Base-by-base conservation (phyloP, 1,139 yeast genomes). In the Yamadazyma diddensiae region DNA sequence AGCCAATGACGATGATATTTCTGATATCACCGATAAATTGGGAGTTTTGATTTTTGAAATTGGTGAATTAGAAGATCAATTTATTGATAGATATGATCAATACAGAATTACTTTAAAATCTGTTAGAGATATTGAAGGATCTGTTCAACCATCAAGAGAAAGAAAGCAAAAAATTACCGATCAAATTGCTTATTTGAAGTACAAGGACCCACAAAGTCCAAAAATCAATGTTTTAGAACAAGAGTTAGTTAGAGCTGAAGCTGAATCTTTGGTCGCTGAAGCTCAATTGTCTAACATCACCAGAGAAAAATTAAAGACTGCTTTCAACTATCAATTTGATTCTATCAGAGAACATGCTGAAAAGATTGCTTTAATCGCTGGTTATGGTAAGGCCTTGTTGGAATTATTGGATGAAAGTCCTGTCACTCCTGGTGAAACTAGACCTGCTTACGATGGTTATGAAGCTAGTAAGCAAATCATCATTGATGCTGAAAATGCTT, bases 381-480 rank as follows among this genome's bases (percentile, higher is more conserved):
- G 94, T 51, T 83, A 84, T 67, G 94, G 94, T 68, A 83, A 84
- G 65, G 94, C 92, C 23, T 63, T 84, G 43, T 70, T 84, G 59
- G 92, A 83, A 65, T 72, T 84, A 53, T 72, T 85, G 57, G 94
- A 84, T 57, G 94, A 83, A 56, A 67, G 85, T 42, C 86, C 94
- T 43, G 92, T 84, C 35, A 82, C 94, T 45, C 95, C 95, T 37
- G 95, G 95, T 67, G 94, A 85, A 66, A 79, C 88, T 39, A 81
- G 92, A 79, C 83, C 88, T 32, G 83, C 88, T 37, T 83, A 83
- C 61, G 94, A 83, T 53, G 94, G 94, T 47, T 83, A 82, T 58
- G 92, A 83, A 61, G 90, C 92, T 35, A 80, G 90, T 34, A 83
- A 82, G 67, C 94, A 83, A 65, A 82, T 83, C 61, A 82, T 83